Conservation (phyloP, 2,329 filamentous ascomycete species). For the Thelonectria discophora region DNA sequence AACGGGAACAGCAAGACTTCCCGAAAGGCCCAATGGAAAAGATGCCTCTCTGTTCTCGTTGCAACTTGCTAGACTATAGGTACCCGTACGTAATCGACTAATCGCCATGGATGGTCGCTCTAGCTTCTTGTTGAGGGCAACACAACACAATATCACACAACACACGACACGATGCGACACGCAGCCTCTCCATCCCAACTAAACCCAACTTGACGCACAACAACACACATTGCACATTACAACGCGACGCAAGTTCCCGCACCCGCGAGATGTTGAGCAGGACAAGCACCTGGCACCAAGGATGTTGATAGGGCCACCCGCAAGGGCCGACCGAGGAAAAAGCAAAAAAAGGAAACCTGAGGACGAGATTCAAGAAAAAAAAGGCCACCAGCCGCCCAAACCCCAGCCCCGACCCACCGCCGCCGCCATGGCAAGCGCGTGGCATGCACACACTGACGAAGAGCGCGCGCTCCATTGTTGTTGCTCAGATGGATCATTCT, state of each 20-base stretch:
- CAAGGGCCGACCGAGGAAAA: slow-evolving; percentile 25
- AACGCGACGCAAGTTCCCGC: slow-evolving; percentile 29
- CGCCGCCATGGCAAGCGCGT: slow-evolving; percentile 19
- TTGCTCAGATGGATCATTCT: not conserved
- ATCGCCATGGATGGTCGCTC: not conserved
- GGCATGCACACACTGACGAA: slow-evolving; percentile 18
- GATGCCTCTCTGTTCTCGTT: not conserved
- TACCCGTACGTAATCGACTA: not conserved
- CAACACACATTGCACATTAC: slow-evolving; percentile 34
- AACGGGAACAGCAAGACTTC: not conserved
- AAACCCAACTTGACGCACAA: slow-evolving; percentile 16
- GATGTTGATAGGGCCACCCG: slow-evolving; percentile 16
- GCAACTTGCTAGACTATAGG: not conserved
- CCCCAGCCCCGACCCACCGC: slow-evolving; percentile 24
- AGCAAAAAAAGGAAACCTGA: slow-evolving; percentile 27
- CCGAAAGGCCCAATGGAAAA: not conserved
- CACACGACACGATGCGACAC: slow-evolving; percentile 14
- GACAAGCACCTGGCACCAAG: not conserved
- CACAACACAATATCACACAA: slow-evolving; percentile 32
- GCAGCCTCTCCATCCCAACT: slow-evolving; percentile 14
- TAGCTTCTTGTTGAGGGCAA: slow-evolving; percentile 8
- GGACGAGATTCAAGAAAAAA: slow-evolving; percentile 5
- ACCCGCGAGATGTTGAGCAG: slow-evolving; percentile 29
- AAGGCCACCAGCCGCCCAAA: slow-evolving; percentile 18
- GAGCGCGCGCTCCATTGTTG: slow-evolving; percentile 26